A percentile compares a stretch with the other conserved stretches of the same genome.
These are phyloP conservation scores for Cotoneaster glaucophyllus DNA, from an alignment of 306 rosid species.

Conservation along the genomic window DNA sequence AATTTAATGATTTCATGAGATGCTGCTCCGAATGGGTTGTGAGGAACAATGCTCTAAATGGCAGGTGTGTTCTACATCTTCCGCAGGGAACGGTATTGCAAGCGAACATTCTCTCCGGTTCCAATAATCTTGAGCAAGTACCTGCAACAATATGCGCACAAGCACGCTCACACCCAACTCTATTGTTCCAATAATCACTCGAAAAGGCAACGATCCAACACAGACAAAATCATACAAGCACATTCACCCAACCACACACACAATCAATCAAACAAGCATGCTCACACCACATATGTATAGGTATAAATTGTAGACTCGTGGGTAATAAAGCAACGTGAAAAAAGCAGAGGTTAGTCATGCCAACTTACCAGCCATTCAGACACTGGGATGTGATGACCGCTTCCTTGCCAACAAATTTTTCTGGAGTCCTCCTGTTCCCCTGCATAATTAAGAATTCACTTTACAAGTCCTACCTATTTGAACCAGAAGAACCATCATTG, in stretches of 20 bases:
- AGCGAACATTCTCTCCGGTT: conserved; percentile 81
- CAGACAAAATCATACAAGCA: too few species aligned
- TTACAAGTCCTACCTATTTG: not conserved
- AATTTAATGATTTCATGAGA: conserved; percentile 27
- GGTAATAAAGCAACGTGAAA: too few species aligned
- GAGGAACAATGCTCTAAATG: conserved; percentile 36
- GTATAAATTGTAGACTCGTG: too few species aligned
- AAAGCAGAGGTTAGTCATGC: not conserved
- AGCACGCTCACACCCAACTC: not conserved
- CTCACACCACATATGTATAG: not conserved
- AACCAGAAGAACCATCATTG: conserved; percentile 2
- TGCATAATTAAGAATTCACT: conserved; percentile 37
- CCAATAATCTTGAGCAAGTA: conserved; percentile 83
- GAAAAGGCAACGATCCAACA: not conserved
- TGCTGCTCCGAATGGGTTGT: conserved; percentile 55
- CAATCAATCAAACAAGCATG: not conserved
- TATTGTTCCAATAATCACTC: not conserved
- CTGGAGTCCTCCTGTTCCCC: conserved; percentile 97
- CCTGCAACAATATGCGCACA: conserved; percentile 37
- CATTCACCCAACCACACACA: too few species aligned
- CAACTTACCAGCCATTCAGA: conserved; percentile 98
- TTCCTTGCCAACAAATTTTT: conserved; percentile 97
- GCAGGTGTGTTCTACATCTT: conserved; percentile 47
- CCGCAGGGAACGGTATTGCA: conserved; percentile 93
- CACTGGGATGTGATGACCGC: conserved; percentile 97